These are phyloP conservation scores for Salinomyces thailandicus DNA, from an alignment of 2,329 filamentous ascomycete species.

Conservation along the genomic window DNA sequence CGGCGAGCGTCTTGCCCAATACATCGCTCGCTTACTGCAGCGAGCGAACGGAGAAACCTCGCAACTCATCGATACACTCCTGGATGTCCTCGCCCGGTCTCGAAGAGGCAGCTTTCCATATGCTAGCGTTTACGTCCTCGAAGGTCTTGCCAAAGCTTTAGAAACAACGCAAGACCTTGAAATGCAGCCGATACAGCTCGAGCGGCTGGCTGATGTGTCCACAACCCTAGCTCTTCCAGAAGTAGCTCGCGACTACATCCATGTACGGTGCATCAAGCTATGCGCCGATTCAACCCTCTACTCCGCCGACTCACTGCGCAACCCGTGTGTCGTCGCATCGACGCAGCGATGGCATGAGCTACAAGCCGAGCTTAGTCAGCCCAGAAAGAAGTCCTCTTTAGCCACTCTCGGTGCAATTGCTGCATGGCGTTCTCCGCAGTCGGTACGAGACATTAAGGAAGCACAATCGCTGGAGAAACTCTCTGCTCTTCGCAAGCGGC, in stretches of 20 bases:
- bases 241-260: constrained; percentile 30
- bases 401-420: background rate
- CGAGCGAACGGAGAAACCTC: constrained; percentile 7
- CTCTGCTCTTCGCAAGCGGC: constrained; percentile 5
- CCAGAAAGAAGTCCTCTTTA: background rate
- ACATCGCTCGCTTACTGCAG: constrained; percentile 26
- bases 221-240: constrained; percentile 33
- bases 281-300: constrained; percentile 8
- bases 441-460: constrained; percentile 19
- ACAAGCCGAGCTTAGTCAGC: background rate
- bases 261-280: constrained; percentile 22
- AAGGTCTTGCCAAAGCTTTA: constrained; percentile 32
- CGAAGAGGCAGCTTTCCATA: constrained; percentile 30
- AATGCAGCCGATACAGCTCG: constrained; percentile 20
- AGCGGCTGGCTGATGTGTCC: constrained; percentile 28
- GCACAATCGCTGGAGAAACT: constrained; percentile 13
- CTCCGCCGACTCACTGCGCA: background rate
- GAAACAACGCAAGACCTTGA: constrained; percentile 5
- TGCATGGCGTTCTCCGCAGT: constrained; percentile 7
- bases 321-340: constrained; percentile 7
- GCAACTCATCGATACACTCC: constrained; percentile 21
- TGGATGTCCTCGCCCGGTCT: constrained; percentile 24
- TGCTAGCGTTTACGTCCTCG: constrained; percentile 32
- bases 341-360: constrained; percentile 8
- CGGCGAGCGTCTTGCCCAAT: constrained; percentile 29